Evolutionary conservation across 257 asterid species (phyloP), one percentile per base, ranked within the genome.

Genomic region (Asclepias syriaca): DNA sequence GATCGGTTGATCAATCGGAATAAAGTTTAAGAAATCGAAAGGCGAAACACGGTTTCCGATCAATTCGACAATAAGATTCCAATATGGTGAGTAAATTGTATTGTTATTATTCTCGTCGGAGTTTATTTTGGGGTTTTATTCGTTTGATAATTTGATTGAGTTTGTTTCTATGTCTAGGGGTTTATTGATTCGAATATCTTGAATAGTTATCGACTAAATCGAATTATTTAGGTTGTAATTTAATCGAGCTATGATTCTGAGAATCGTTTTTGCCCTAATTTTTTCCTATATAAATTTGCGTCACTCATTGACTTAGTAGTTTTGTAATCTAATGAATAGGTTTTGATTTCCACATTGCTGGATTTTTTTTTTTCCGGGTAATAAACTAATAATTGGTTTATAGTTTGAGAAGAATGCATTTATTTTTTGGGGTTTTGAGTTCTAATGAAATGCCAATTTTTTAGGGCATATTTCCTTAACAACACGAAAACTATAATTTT

Each of bases 11-110:
- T 32, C 46, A 34, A 61, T 61, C 24, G 39, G 29, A 60, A 6
- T 15, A 61, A 6, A 8, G n/a, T 14, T 16, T 21, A 2, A 34
- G 66, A 61, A 29, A 29, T 60, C n/a, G 43, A 29, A 29, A 15
- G 21, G 6, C 4, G 3, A 11, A 11, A 14, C 29, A 29, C 14
- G 29, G 16, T 60, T 13, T 14, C 19, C 21, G 48, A 32, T 61
- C 10, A 61, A 61, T 32, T 61, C 46, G 7, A 61, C 45, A 32
- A 32, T 61, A 61, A 61, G 66, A 34, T 32, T 61, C 13, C 45
- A 61, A 61, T 15, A 61, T 61, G 66, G 66, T 61, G 66, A 61
- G 66, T 61, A 32, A 27, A 15, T 61, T 61, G 43, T 32, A 14
- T 40, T 29, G 5, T 15, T 32, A 15, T 7, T 32, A 32, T 61